Evolutionary conservation across 495 filamentous ascomycete genomes (phyloP).

Genomic region (Podospora anserina): DNA sequence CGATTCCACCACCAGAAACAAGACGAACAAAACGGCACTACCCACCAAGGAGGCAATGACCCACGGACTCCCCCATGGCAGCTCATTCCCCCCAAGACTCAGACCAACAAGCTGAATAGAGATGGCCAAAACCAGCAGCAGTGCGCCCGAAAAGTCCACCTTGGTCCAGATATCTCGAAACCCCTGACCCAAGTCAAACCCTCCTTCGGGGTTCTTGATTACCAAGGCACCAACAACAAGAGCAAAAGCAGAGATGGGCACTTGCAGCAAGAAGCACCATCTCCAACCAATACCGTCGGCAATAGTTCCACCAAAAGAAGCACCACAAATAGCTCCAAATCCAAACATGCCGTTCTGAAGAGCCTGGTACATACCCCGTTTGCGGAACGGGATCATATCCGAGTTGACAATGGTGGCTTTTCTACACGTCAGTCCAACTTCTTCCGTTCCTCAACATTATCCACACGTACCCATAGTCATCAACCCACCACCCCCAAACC

Average conservation of each 20-base stretch:
- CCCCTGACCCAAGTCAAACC: slow-evolving; percentile 22
- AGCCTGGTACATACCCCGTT: slow-evolving; percentile 63
- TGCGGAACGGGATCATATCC: slow-evolving; percentile 62
- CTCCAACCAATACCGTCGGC: slow-evolving; percentile 51
- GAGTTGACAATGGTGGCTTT: slow-evolving; percentile 63
- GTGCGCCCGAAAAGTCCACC: slow-evolving; percentile 56
- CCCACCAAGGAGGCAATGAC: slow-evolving; percentile 52
- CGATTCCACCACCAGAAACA: slow-evolving; percentile 55
- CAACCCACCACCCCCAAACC: slow-evolving; percentile 58
- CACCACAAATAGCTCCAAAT: slow-evolving; percentile 51
- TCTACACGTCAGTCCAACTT: slow-evolving; percentile 6
- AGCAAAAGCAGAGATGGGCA: slow-evolving; percentile 52
- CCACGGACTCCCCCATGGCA: slow-evolving; percentile 56
- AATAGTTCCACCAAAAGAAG: slow-evolving; percentile 47
- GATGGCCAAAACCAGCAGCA: slow-evolving; percentile 55
- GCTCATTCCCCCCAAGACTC: slow-evolving; percentile 60
- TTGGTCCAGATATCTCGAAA: slow-evolving; percentile 48
- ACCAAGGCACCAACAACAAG: slow-evolving; percentile 54
- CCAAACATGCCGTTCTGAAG: slow-evolving; percentile 61
- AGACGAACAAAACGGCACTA: slow-evolving; percentile 48
- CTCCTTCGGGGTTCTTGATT: slow-evolving; percentile 43
- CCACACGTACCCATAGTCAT: slow-evolving; percentile 55
- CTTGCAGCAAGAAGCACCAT: slow-evolving; percentile 50
- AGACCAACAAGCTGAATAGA: slow-evolving; percentile 57
- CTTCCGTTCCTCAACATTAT: no score